Conservation (phyloP, 179 eudicot genomes). For the Camellia oleifera region DNA sequence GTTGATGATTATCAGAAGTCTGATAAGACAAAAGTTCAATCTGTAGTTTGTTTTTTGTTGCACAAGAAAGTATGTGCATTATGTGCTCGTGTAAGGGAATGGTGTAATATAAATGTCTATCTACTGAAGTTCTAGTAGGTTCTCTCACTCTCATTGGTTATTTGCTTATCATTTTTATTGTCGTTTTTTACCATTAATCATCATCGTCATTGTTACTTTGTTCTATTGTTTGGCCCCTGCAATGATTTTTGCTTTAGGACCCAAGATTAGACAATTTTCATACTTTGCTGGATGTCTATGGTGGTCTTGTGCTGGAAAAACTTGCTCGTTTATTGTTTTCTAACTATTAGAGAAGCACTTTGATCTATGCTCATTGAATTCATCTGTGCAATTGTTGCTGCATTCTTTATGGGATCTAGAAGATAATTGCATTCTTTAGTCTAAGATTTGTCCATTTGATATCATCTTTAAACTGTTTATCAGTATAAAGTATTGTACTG, state of each 20-base stretch:
- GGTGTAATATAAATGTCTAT: neutral
- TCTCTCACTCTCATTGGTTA: neutral
- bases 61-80: neutral
- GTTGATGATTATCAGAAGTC: neutral
- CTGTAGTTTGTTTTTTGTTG: neutral
- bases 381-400: neutral
- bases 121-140: too few relatives aligned
- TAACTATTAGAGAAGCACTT: neutral
- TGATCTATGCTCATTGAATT: neutral
- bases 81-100: conserved; percentile 41
- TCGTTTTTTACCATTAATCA: neutral
- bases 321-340: neutral
- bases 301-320: neutral
- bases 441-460: conserved; percentile 3
- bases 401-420: neutral
- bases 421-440: neutral
- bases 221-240: neutral
- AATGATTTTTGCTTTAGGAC: neutral
- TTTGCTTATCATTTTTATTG: neutral
- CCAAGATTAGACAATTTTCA: too few relatives aligned
- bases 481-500: neutral
- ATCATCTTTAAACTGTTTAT: neutral
- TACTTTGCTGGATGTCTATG: neutral
- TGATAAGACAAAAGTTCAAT: neutral
- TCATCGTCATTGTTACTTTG: neutral